Evolutionary conservation across 805 yeast species (phyloP).

Genomic region (Kuraishia molischiana): DNA sequence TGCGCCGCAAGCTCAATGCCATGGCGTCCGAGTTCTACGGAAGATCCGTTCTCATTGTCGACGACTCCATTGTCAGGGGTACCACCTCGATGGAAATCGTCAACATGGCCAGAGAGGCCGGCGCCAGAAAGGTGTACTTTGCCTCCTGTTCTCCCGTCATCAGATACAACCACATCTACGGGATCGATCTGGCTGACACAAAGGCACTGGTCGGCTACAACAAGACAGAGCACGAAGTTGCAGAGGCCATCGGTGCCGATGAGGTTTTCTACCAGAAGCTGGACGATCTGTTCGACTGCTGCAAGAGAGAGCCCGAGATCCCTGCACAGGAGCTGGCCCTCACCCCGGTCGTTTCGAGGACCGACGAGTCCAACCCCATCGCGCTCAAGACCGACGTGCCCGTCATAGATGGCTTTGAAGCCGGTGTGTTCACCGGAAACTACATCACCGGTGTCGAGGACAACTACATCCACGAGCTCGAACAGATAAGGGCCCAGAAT

Average conservation of each 20-base stretch:
- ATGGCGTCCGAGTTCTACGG: conserved; percentile 89
- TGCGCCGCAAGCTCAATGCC: conserved; percentile 90
- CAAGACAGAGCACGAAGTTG: conserved; percentile 65
- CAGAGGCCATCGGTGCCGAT: conserved; percentile 80
- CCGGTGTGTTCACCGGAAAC: conserved; percentile 92
- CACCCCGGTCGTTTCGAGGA: conserved; percentile 23
- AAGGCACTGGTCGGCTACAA: conserved; percentile 86
- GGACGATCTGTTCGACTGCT: conserved; percentile 75
- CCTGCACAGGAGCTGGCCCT: conserved; percentile 22
- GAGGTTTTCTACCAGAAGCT: conserved; percentile 81
- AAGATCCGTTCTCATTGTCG: conserved; percentile 81
- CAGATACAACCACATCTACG: conserved; percentile 90
- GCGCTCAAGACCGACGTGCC: conserved; percentile 10
- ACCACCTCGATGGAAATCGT: conserved; percentile 96
- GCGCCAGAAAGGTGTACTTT: conserved; percentile 89
- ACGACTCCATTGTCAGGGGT: conserved; percentile 96
- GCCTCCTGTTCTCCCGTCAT: conserved; percentile 99
- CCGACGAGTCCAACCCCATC: conserved; percentile 16
- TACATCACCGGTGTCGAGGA: conserved; percentile 93
- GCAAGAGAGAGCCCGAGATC: conserved; percentile 29
- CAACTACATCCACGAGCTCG: conserved; percentile 72
- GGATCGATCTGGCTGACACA: conserved; percentile 94
- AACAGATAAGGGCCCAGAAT: conserved; percentile 71
- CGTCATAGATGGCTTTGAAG: conserved; percentile 63
- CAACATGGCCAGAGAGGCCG: conserved; percentile 97